Evolutionary conservation across 2,329 filamentous ascomycete species (phyloP), one percentile per base, ranked within the genome.

Genomic region (Zalaria obscura): DNA sequence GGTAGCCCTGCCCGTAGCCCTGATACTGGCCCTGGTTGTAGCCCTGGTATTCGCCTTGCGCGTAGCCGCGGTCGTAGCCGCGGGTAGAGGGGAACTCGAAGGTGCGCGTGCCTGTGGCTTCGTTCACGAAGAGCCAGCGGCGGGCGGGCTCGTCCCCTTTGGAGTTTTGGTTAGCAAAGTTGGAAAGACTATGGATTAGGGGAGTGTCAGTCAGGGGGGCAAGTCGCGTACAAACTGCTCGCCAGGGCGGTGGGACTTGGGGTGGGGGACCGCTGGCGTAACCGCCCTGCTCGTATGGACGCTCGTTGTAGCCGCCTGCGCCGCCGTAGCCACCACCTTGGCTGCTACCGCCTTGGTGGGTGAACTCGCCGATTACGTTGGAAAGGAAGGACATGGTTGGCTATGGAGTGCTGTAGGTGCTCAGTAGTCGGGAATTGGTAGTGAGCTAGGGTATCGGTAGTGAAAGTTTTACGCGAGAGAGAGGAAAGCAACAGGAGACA

Each of bases 101-200:
- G 36, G 54, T 63, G 11, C 59, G 56, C 50, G 68, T 58, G 33
- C 66, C 66, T 25, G 58, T 69, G 48, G 67, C 55, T 41, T 64
- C 56, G 52, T 70, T 70, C 46, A 69, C 52, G 54, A 61, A 70
- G 51, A 63, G 50, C 56, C 61, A 69, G 48, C 64, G 59, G 32
- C 56, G 47, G 25, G 59, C 57, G 40, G 54, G 55, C 25, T 56
- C 52, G 38, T 66, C 61, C 63, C 63, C 69, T 18, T 18, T n/a
- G n/a, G n/a, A n/a, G n/a, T 2, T 18, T 18, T 18, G 18, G 18
- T 18, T 18, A 18, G 18, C n/a, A n/a, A n/a, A n/a, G n/a, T n/a
- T n/a, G n/a, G n/a, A n/a, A n/a, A n/a, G n/a, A n/a, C n/a, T n/a
- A n/a, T n/a, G n/a, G n/a, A n/a, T n/a, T n/a, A n/a, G n/a, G n/a